Conservation (phyloP, 805 yeast species). For the Myxozyma monticola region DNA sequence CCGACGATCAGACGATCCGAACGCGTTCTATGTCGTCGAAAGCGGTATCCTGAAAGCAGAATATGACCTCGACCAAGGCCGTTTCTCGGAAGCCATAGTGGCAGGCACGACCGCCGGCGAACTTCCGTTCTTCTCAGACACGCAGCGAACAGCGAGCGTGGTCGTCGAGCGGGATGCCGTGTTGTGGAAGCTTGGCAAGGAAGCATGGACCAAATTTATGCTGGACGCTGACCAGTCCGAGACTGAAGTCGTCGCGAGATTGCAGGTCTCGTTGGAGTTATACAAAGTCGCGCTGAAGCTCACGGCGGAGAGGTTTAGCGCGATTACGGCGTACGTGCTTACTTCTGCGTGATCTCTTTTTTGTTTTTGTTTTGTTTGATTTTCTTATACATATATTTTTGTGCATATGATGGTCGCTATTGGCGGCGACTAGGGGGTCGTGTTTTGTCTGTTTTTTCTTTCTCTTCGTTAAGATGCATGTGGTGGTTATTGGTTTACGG, state of each 20-base stretch:
- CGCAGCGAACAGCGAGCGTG: slow-evolving; percentile 46
- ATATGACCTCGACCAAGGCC: slow-evolving; percentile 51
- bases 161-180: slow-evolving; percentile 61
- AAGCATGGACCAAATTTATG: slow-evolving; percentile 40
- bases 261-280: slow-evolving; percentile 62
- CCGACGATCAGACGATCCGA: slow-evolving; percentile 46
- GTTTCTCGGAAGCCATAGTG: slow-evolving; percentile 49
- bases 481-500: too few species aligned
- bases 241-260: slow-evolving; percentile 43
- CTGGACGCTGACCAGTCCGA: not conserved
- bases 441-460: too few species aligned
- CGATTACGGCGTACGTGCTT: slow-evolving; percentile 72
- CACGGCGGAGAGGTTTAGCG: slow-evolving; percentile 68
- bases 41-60: slow-evolving; percentile 55
- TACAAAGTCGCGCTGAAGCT: slow-evolving; percentile 60
- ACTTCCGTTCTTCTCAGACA: slow-evolving; percentile 42
- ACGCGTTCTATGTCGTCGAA: slow-evolving; percentile 62
- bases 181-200: slow-evolving; percentile 65
- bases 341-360: slow-evolving; percentile 44
- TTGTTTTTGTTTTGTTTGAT: too few species aligned
- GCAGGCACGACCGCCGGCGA: slow-evolving; percentile 80
- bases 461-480: too few species aligned
- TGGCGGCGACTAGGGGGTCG: too few species aligned
- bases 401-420: too few species aligned
- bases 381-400: not conserved